Base-by-base conservation (phyloP, 805 yeast species). In the Scheffersomyces coipomensis region DNA sequence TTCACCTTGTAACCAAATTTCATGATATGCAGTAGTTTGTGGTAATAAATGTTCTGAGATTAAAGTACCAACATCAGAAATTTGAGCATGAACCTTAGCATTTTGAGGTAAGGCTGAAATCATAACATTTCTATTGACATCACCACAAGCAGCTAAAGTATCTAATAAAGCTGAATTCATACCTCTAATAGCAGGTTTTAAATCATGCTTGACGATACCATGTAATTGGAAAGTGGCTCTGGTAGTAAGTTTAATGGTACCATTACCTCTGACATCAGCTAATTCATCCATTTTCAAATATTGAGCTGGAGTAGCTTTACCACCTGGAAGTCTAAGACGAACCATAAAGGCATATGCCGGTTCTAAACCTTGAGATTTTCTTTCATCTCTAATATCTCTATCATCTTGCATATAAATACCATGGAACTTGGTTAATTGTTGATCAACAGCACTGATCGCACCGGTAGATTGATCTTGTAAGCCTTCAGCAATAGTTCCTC, bases 371-470 rank as follows among this genome's bases (percentile, higher is more conserved):
- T 86, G 88, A 34, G 87, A 79, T 68, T 90, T 91, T 58, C 97
- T 83, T 52, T 86, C 85, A 40, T 91, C 98, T 63, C 98, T 79
- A 43, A 91, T 73, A 64, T 91, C 98, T 71, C 98, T 87, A 62
- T 91, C 98, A 64, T 91, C 98, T 71, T 91, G 98, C 96, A 91
- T 88, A 64, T 91, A 91, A 51, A 89, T 88, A 68, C 98, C 98
- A 64, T 91, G 98, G 79, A 91, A 91, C 67, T 91, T 91, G 49
- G 97, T 89, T 62, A 91, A 66, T 66, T 90, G 97, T 67, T 89
- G 95, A 65, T 89, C 97, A 42, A 79, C 78, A 11, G 97, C 93
- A 48, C 85, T 77, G 49, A 91, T 86, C 12, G 96, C 90, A 47
- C 97, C 97, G 8, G 98, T 91, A 3, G 88, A 73, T 41, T 76